These are phyloP conservation scores for Kalanchoe fedtschenkoi DNA, from an alignment of 164 flowering plant species.

Conservation along the genomic window DNA sequence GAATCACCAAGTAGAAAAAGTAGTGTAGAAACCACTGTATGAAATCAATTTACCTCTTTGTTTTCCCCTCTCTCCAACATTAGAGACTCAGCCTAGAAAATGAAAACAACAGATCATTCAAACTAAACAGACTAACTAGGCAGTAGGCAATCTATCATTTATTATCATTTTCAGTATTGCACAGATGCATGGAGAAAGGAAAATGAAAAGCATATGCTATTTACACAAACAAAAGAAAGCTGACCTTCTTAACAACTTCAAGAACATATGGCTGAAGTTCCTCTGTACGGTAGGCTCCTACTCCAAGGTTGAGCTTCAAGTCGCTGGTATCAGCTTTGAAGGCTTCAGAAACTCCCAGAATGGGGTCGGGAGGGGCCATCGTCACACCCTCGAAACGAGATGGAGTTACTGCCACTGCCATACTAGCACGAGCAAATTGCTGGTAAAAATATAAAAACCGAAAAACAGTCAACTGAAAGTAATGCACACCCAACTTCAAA, in stretches of 20 bases:
- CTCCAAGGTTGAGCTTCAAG: constrained; percentile 90
- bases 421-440: constrained; percentile 46
- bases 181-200: neutral
- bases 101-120: neutral
- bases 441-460: constrained; percentile 22
- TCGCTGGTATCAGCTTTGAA: constrained; percentile 70
- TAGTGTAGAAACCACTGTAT: no score
- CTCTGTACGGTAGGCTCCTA: constrained; percentile 98
- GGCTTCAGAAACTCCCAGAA: constrained; percentile 97
- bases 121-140: neutral
- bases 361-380: constrained; percentile 99
- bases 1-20: neutral
- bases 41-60: constrained; percentile 65
- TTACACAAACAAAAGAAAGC: constrained; percentile 1
- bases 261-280: constrained; percentile 95
- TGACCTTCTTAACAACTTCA: constrained; percentile 83
- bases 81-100: constrained; percentile 71
- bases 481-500: neutral
- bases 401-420: constrained; percentile 48
- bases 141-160: neutral
- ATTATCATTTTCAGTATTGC: neutral
- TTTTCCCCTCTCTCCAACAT: constrained; percentile 86
- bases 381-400: constrained; percentile 82
- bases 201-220: neutral
- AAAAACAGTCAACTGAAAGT: neutral